A percentile compares a stretch with the other conserved stretches of the same genome.
These are phyloP conservation scores for Mucuna pruriens DNA, from an alignment of 306 rosid genomes.

Conservation along the genomic window DNA sequence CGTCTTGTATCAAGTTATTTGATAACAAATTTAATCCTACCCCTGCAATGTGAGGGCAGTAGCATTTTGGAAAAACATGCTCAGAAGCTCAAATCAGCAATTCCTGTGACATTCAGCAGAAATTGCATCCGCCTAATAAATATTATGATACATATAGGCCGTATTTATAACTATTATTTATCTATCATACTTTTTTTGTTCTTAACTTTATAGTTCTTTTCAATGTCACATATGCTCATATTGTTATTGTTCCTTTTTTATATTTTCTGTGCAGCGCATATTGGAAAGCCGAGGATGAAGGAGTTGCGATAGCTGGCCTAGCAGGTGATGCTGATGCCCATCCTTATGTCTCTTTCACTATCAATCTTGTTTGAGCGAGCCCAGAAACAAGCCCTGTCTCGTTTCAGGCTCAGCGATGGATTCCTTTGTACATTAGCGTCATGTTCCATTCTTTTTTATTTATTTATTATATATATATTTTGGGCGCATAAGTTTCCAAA, in stretches of 20 bases:
- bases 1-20: neutral
- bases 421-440: conserved; percentile 54
- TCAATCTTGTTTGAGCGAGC: conserved; percentile 62
- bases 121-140: neutral
- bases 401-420: conserved; percentile 30
- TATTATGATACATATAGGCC: neutral
- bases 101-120: neutral
- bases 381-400: conserved; percentile 10
- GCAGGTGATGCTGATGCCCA: conserved; percentile 71
- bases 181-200: neutral
- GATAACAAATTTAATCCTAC: neutral
- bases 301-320: conserved; percentile 76
- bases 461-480: conserved; percentile 17
- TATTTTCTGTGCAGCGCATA: conserved; percentile 55
- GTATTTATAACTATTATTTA: neutral
- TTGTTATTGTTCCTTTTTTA: neutral
- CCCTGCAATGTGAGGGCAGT: neutral
- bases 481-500: conserved; percentile 32
- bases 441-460: conserved; percentile 39
- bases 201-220: neutral
- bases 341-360: conserved; percentile 79
- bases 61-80: neutral
- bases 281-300: conserved; percentile 82
- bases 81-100: neutral
- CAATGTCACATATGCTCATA: neutral